A percentile compares a stretch with the other conserved stretches of the same genome.
Conservation (phyloP, 1,284 basidiomycete genomes). For the Termitomyces sp. region DNA sequence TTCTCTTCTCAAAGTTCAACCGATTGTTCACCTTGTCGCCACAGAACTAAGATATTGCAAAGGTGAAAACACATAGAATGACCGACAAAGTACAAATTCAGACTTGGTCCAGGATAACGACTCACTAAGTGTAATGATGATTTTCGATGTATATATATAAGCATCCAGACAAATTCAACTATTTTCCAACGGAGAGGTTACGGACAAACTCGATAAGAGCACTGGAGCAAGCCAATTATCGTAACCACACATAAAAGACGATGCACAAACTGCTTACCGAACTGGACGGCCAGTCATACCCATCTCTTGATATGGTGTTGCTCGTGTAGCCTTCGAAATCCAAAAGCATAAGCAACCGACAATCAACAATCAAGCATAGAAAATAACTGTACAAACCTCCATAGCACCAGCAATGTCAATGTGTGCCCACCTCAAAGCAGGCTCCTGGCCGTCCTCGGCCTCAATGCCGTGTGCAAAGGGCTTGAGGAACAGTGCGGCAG, state of each 20-base stretch:
- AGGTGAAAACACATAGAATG: background rate
- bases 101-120: background rate
- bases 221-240: constrained; percentile 17
- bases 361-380: background rate
- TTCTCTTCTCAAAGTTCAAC: background rate
- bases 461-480: constrained; percentile 75
- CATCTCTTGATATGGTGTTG: constrained; percentile 62
- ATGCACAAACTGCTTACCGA: constrained; percentile 38
- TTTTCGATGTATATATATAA: background rate
- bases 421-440: constrained; percentile 71
- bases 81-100: background rate
- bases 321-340: constrained; percentile 40
- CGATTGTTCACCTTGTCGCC: background rate
- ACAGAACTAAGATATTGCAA: background rate
- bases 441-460: constrained; percentile 38
- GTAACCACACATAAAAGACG: background rate
- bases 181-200: constrained; percentile 10
- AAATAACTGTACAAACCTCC: constrained; percentile 40
- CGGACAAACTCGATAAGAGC: constrained; percentile 38
- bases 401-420: constrained; percentile 84
- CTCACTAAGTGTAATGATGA: background rate
- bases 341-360: background rate
- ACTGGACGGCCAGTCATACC: constrained; percentile 82
- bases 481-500: constrained; percentile 87
- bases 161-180: background rate